Evolutionary conservation across 176 grass and related monocot genomes (phyloP).

Genomic region (Carex parvula): DNA sequence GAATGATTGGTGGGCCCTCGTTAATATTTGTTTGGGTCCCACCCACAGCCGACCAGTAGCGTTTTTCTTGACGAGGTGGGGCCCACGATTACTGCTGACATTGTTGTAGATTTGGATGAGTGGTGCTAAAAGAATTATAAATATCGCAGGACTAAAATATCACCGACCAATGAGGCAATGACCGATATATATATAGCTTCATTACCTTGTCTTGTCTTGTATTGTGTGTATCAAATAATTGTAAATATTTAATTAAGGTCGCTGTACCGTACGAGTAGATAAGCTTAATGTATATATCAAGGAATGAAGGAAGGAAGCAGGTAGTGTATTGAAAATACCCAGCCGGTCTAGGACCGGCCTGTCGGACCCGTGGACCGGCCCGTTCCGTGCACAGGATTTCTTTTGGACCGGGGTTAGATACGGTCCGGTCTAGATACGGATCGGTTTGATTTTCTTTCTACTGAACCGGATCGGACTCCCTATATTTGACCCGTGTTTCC

Average conservation of each 20-base stretch:
- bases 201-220: not conserved
- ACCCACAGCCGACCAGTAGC: conserved; percentile 7
- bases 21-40: not conserved
- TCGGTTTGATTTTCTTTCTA: too few relatives aligned
- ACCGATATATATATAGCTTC: too few relatives aligned
- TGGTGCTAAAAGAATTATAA: not conserved
- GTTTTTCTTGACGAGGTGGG: conserved; percentile 7
- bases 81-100: not conserved
- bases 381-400: too few relatives aligned
- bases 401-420: too few relatives aligned
- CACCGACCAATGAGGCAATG: not conserved
- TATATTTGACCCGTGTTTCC: too few relatives aligned
- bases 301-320: not conserved
- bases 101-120: not conserved
- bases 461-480: too few relatives aligned
- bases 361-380: too few relatives aligned
- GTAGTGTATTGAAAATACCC: too few relatives aligned
- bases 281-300: not conserved
- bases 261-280: not conserved
- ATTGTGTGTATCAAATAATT: not conserved
- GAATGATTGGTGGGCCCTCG: conserved; percentile 8
- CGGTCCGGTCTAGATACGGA: too few relatives aligned
- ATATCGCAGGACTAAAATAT: not conserved
- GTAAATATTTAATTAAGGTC: not conserved
- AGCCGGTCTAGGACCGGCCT: too few relatives aligned